Evolutionary conservation across 2,329 filamentous ascomycete species (phyloP), one percentile per base, ranked within the genome.

Genomic region (Xylariaceae sp.): DNA sequence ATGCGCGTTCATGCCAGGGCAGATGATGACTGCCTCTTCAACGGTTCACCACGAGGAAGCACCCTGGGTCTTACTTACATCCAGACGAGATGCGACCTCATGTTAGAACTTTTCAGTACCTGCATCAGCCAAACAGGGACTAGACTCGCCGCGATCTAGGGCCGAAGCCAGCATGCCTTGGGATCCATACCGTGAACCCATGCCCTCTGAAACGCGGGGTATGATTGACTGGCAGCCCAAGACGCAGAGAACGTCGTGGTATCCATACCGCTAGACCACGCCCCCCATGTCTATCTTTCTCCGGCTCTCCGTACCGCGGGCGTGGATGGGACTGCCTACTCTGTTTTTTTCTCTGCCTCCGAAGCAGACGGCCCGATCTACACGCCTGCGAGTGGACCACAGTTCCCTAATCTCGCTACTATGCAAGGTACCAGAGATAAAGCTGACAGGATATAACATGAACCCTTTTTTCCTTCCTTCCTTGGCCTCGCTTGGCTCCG

Each of bases 401-500:
- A 13, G 10, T 2, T 10, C 39, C 45, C 9, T 47, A 39, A 13
- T 49, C 52, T 48, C 18, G 51, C 50, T 44, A 51, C 15, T 18
- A 45, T 17, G 30, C 13, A 45, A 30, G 42, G 42, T 45, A 45
- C 42, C 42, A 45, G 42, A 45, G 11, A n/a, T 30, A 30, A 30
- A 30, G 23, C 23, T 30, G 23, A 30, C 23, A 45, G 9, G 51
- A 39, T 56, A 60, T 58, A 59, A 55, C 48, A 53, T 57, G 37
- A 11, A 23, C 49, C 3, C n/a, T 53, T 48, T 6, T 30, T 30
- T 30, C 23, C 23, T 30, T 34, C 48, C 37, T 47, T 50, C 50
- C 37, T 35, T 53, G 58, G 53, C 58, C 51, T 62, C 55, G 60
- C 57, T 58, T 60, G 47, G 42, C 56, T 30, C 56, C 51, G 42